Evolutionary conservation across 495 filamentous ascomycete species (phyloP).

Genomic region (Pseudotulostoma volvatum): DNA sequence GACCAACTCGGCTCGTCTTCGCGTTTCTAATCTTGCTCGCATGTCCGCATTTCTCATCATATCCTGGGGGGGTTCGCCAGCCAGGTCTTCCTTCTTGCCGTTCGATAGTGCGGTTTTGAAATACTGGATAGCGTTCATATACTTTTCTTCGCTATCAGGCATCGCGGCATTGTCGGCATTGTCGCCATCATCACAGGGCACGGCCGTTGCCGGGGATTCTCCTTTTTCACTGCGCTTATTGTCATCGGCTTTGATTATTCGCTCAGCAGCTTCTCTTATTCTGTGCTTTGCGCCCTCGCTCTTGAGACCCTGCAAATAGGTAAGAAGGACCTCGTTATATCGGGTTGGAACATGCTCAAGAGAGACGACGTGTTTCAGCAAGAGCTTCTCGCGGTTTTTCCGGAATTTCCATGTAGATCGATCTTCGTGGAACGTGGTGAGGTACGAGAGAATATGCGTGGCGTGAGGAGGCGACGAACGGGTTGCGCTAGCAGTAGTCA

Average conservation of each 20-base stretch:
- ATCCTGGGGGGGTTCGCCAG: constrained; percentile 3
- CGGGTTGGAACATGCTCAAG: constrained; percentile 44
- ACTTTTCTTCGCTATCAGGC: constrained; percentile 16
- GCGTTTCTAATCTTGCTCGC: constrained; percentile 22
- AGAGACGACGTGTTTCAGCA: constrained; percentile 70
- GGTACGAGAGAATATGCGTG: constrained; percentile 53
- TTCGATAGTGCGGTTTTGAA: constrained; percentile 20
- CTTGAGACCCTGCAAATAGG: constrained; percentile 57
- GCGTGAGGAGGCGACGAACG: constrained; percentile 15
- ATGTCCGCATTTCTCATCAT: constrained; percentile 27
- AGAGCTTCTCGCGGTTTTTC: constrained; percentile 66
- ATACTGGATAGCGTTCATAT: constrained; percentile 36
- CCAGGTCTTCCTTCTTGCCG: constrained; percentile 11
- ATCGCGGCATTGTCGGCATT: constrained; percentile 28
- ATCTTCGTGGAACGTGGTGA: constrained; percentile 49
- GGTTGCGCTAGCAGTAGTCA: constrained; percentile 6
- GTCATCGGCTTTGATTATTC: constrained; percentile 33
- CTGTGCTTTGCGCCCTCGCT: constrained; percentile 43
- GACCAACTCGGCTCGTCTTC: constrained; percentile 31
- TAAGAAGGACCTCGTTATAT: constrained; percentile 45
- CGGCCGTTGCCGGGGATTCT: too few relatives aligned
- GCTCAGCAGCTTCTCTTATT: constrained; percentile 43
- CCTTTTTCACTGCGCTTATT: constrained; percentile 9
- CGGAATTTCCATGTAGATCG: constrained; percentile 77
- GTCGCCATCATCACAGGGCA: constrained; percentile 10